Percentiles rank a stretch among this genome's conserved stretches.
Conservation (phyloP, 805 yeast species). For the Saccharomycopsis sp. region DNA sequence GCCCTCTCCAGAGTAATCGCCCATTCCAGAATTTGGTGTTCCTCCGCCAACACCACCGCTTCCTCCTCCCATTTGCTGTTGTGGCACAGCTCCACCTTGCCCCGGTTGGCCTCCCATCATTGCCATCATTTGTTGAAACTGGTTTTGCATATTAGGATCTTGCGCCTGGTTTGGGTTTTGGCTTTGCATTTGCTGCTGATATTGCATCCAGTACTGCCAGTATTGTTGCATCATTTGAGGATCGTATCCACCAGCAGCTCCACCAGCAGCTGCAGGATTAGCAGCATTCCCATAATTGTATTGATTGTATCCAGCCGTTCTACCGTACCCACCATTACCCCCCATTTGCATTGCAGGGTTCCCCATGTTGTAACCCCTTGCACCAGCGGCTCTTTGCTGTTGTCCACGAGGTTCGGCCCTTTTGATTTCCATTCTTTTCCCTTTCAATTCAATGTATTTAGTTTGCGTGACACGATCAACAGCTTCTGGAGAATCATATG, state of each 20-base stretch:
- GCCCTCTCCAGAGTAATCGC: too few species aligned
- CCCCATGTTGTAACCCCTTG: constrained; percentile 17
- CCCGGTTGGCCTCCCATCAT: constrained; percentile 5
- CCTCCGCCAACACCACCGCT: too few species aligned
- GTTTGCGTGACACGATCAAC: constrained; percentile 82
- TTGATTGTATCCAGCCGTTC: constrained; percentile 18
- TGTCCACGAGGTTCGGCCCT: constrained; percentile 77
- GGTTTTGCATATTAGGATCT: constrained; percentile 7
- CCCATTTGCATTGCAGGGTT: constrained; percentile 14
- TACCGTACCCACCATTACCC: constrained; percentile 7
- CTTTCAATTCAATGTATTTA: constrained; percentile 75
- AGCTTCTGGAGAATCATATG: constrained; percentile 90
- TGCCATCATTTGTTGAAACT: constrained; percentile 11
- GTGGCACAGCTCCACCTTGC: neutral
- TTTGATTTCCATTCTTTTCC: constrained; percentile 76
- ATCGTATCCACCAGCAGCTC: constrained; percentile 26
- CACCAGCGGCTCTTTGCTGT: constrained; percentile 36
- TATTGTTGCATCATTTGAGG: constrained; percentile 58
- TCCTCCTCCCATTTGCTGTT: too few species aligned
- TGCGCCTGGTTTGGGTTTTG: constrained; percentile 7
- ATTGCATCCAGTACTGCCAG: constrained; percentile 57
- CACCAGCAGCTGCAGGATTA: constrained; percentile 17
- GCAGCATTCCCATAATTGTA: constrained; percentile 21
- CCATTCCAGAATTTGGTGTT: too few species aligned
- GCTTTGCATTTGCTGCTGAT: constrained; percentile 28